Evolutionary conservation across 345 rosid genomes (phyloP).

Genomic region (Orychophragmus violaceus): DNA sequence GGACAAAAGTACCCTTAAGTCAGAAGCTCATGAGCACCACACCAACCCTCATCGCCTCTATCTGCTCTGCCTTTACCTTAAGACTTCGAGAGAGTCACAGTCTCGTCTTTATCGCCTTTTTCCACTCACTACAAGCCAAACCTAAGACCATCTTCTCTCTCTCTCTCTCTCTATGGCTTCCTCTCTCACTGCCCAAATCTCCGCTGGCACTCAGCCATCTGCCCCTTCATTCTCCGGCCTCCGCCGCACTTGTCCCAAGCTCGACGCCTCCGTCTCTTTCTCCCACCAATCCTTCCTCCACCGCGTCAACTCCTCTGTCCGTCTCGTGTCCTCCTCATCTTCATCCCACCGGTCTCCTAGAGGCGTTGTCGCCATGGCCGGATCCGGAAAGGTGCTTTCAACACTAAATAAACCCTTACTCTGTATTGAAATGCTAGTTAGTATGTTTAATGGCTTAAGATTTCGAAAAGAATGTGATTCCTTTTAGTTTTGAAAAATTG

Average conservation of each 20-base stretch:
- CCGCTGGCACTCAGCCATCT: constrained; percentile 32
- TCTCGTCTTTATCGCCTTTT: constrained; percentile 29
- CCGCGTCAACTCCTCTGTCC: constrained; percentile 43
- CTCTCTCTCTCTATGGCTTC: constrained; percentile 1
- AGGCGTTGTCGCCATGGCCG: constrained; percentile 77
- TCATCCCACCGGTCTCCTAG: constrained; percentile 50
- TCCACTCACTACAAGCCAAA: constrained; percentile 16
- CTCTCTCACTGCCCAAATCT: constrained; percentile 30
- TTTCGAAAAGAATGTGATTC: background rate
- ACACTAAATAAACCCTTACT: background rate
- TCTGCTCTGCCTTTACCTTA: background rate
- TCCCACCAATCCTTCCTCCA: constrained; percentile 34
- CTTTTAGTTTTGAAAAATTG: too few species aligned
- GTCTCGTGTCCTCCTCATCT: constrained; percentile 45
- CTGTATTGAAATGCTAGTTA: background rate
- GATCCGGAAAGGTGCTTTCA: constrained; percentile 68
- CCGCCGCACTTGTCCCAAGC: constrained; percentile 36
- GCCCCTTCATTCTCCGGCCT: constrained; percentile 51
- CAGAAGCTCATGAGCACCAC: constrained; percentile 21
- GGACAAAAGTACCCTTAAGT: background rate
- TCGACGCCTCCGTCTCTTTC: constrained; percentile 30
- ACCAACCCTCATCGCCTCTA: constrained; percentile 23
- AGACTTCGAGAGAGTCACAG: constrained; percentile 3
- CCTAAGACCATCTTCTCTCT: background rate
- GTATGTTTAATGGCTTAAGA: background rate